Percentiles rank a stretch among this genome's conserved stretches.
Evolutionary conservation across 139 green algal genomes (phyloP).

Genomic region (Coelastrella sp.): DNA sequence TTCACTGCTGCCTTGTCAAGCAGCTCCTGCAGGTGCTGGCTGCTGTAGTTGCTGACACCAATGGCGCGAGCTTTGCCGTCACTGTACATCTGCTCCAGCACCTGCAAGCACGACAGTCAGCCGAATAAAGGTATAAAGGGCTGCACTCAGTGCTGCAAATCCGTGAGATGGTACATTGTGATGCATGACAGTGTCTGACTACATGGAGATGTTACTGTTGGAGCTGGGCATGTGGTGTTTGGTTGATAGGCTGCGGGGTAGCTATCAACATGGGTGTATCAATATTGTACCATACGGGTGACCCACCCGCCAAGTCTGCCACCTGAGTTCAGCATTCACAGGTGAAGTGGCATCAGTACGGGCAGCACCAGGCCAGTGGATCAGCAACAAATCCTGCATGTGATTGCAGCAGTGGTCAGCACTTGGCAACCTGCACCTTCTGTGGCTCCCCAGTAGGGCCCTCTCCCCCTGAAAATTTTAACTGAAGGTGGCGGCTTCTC

Average conservation of each 20-base stretch:
- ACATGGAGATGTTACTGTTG: too few species aligned
- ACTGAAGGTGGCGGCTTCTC: too few species aligned
- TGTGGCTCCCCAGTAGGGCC: too few species aligned
- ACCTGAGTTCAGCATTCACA: slow-evolving; percentile 61
- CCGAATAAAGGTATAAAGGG: background rate
- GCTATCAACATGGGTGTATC: too few species aligned
- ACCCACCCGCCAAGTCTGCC: slow-evolving; percentile 75
- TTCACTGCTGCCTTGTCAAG: slow-evolving; percentile 46
- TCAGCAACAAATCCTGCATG: slow-evolving; percentile 74
- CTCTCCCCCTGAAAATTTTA: too few species aligned
- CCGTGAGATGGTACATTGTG: too few species aligned
- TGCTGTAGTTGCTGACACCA: slow-evolving; percentile 80
- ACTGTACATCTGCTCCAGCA: slow-evolving; percentile 14
- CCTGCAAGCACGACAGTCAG: slow-evolving; percentile 7
- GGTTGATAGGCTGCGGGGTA: too few species aligned
- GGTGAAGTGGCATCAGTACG: slow-evolving; percentile 44
- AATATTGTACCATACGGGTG: too few species aligned
- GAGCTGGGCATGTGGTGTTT: too few species aligned
- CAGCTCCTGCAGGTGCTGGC: slow-evolving; percentile 67
- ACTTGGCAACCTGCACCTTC: too few species aligned
- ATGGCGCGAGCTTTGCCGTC: slow-evolving; percentile 65
- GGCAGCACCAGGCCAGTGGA: slow-evolving; percentile 81
- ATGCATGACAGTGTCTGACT: too few species aligned
- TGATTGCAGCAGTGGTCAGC: background rate
- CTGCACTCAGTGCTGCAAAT: background rate